Conservation (phyloP, 371 early-diverging fungal species). For the Rozella allomycis region DNA sequence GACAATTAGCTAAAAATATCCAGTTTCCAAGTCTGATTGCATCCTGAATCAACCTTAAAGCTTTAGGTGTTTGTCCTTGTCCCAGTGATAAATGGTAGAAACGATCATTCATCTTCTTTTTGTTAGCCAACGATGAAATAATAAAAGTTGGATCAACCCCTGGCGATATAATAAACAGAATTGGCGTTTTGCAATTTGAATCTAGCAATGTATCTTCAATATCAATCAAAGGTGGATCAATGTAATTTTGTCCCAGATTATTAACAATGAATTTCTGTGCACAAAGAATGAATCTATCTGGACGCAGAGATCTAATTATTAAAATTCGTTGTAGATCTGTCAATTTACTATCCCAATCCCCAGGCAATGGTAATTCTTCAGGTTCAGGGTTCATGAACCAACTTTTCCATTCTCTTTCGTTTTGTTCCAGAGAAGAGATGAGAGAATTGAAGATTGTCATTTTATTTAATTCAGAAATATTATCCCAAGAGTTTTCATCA, state of each 20-base stretch:
- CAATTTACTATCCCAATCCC: constrained; percentile 33
- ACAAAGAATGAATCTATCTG: constrained; percentile 24
- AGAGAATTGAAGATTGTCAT: constrained; percentile 16
- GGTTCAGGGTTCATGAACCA: constrained; percentile 30
- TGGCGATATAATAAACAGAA: constrained; percentile 25
- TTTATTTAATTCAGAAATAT: constrained; percentile 22
- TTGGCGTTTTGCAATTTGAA: constrained; percentile 19
- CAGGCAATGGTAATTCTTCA: constrained; percentile 20
- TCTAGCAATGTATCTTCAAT: constrained; percentile 19
- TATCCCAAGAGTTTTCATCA: constrained; percentile 24
- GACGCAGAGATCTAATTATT: constrained; percentile 20
- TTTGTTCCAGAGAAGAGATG: constrained; percentile 26
- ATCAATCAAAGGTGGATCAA: constrained; percentile 33
- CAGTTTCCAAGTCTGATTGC: constrained; percentile 23
- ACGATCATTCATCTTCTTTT: constrained; percentile 16
- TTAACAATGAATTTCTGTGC: constrained; percentile 18
- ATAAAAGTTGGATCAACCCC: constrained; percentile 23
- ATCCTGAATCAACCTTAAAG: constrained; percentile 19
- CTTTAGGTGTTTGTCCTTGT: constrained; percentile 29
- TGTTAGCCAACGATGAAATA: constrained; percentile 16
- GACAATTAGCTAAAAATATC: constrained; percentile 35
- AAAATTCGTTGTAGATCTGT: constrained; percentile 25
- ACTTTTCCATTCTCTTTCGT: constrained; percentile 25
- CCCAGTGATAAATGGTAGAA: constrained; percentile 27
- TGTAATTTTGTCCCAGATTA: constrained; percentile 24